These are phyloP conservation scores for Aspergillus eucalypticola DNA, from an alignment of 2,329 filamentous ascomycete species.

Conservation along the genomic window DNA sequence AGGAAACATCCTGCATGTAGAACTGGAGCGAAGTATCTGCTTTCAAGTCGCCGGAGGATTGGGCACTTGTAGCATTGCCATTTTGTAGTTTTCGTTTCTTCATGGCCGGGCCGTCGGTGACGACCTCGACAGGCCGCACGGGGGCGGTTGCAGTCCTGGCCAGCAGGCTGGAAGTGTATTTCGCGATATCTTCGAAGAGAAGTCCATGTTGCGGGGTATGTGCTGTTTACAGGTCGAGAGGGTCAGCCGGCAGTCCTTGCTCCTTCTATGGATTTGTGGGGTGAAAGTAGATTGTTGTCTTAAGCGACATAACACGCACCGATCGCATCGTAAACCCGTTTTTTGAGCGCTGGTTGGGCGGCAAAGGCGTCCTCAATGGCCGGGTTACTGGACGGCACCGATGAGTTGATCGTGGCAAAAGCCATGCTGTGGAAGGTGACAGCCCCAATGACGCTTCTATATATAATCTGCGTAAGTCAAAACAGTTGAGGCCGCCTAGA, in stretches of 20 bases:
- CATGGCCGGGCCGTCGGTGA: constrained; percentile 37
- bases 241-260: constrained; percentile 1
- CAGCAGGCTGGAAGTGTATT: constrained; percentile 44
- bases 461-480: not conserved
- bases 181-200: constrained; percentile 53
- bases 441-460: not conserved
- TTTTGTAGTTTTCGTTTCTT: constrained; percentile 56
- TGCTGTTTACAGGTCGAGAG: constrained; percentile 26
- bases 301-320: constrained; percentile 30
- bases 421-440: constrained; percentile 31
- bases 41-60: constrained; percentile 35
- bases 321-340: constrained; percentile 47
- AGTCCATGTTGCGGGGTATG: constrained; percentile 39
- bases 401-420: constrained; percentile 39
- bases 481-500: not conserved
- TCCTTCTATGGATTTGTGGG: constrained; percentile 11
- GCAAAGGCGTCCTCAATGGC: constrained; percentile 46
- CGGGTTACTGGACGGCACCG: constrained; percentile 26
- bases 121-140: constrained; percentile 28
- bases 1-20: constrained; percentile 58
- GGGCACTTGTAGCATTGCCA: constrained; percentile 29
- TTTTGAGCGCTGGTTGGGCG: constrained; percentile 39
- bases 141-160: constrained; percentile 31
- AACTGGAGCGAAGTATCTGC: constrained; percentile 41
- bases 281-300: not conserved